Evolutionary conservation across 2,329 filamentous ascomycete genomes (phyloP).

Genomic region (Pseudovirgaria hyperparasitica): DNA sequence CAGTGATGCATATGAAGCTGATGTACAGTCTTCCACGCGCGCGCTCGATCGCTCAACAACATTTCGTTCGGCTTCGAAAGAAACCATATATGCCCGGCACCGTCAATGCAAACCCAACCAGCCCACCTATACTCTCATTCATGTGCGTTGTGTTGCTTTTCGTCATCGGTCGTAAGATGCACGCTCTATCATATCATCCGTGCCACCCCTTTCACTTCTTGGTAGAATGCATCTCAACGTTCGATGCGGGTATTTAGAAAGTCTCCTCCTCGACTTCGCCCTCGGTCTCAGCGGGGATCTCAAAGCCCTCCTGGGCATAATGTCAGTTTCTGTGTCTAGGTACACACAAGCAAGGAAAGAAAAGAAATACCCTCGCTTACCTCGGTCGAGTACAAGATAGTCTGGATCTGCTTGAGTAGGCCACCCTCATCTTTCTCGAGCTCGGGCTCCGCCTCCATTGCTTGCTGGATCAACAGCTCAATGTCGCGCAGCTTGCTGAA

Average conservation of each 20-base stretch:
- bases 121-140: too few species aligned
- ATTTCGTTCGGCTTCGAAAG: too few species aligned
- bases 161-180: too few species aligned
- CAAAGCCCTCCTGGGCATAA: constrained; percentile 42
- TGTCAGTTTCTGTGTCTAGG: not conserved
- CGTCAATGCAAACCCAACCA: too few species aligned
- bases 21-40: too few species aligned
- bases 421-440: constrained; percentile 89
- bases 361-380: constrained; percentile 22
- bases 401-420: constrained; percentile 90
- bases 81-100: too few species aligned
- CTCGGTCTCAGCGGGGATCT: constrained; percentile 68
- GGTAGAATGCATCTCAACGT: constrained; percentile 4
- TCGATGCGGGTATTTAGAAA: constrained; percentile 5
- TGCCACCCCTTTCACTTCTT: too few species aligned
- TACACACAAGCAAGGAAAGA: not conserved
- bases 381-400: constrained; percentile 94
- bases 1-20: too few species aligned
- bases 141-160: too few species aligned
- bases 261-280: constrained; percentile 52
- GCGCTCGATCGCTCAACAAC: too few species aligned
- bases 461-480: constrained; percentile 84
- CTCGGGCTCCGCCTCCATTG: constrained; percentile 83
- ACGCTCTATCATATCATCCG: too few species aligned
- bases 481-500: constrained; percentile 98